phyloP scores from a whole-genome alignment of 2,329 filamentous ascomycete species.

The Leptoxyphium fumago region DNA sequence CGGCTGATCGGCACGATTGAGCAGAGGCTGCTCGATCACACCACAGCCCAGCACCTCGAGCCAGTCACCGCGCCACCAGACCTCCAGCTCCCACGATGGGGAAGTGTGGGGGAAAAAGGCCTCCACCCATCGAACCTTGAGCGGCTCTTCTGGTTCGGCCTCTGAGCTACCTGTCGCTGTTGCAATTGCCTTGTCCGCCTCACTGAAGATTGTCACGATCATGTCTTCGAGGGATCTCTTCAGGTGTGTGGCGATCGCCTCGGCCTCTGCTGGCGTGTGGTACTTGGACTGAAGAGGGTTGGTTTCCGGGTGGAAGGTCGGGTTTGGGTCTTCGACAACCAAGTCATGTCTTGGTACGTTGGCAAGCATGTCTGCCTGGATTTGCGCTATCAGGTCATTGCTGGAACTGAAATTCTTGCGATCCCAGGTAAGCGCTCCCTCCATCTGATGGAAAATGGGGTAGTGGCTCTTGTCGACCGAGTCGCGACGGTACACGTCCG shows the following conservation, averaged over 20 bases:
- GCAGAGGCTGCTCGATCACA: constrained; percentile 69
- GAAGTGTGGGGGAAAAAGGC: constrained; percentile 96
- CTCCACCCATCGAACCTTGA: constrained; percentile 86
- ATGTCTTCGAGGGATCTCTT: constrained; percentile 82
- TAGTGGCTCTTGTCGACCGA: constrained; percentile 92
- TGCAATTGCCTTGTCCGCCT: constrained; percentile 51
- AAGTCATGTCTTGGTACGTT: constrained; percentile 59
- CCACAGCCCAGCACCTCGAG: constrained; percentile 91
- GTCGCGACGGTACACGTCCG: constrained; percentile 90
- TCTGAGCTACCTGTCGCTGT: constrained; percentile 24
- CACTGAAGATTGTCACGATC: constrained; percentile 75
- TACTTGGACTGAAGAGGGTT: constrained; percentile 67
- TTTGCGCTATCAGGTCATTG: constrained; percentile 44
- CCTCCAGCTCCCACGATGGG: constrained; percentile 90
- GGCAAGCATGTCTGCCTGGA: constrained; percentile 52
- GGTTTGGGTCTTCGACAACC: constrained; percentile 70
- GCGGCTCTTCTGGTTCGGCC: constrained; percentile 44
- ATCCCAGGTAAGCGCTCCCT: constrained; percentile 84
- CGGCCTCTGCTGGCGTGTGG: constrained; percentile 62
- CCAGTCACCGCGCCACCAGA: constrained; percentile 90
- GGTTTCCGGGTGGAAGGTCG: constrained; percentile 57
- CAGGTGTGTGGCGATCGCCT: constrained; percentile 69
- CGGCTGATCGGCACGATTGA: constrained; percentile 61
- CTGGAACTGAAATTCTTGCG: constrained; percentile 40
- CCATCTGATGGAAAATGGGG: constrained; percentile 97